Conservation (phyloP, 805 yeast genomes). For the Trichomonascus vanleenenianus region DNA sequence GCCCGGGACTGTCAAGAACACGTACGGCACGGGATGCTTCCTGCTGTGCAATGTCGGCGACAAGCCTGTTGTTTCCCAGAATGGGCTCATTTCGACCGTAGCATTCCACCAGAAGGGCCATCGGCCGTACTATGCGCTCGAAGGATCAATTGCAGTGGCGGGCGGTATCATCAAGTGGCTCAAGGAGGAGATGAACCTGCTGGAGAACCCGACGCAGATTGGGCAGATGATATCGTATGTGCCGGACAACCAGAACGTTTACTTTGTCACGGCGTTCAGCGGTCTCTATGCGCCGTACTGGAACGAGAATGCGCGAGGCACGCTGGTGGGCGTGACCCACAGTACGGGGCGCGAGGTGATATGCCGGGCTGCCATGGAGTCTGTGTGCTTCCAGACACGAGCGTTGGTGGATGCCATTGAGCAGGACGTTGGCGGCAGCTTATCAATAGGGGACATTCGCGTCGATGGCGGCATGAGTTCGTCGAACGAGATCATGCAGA, state of each 20-base stretch:
- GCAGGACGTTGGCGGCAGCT: constrained; percentile 53
- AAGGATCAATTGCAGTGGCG: constrained; percentile 94
- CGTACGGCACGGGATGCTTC: constrained; percentile 96
- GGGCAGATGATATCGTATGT: constrained; percentile 87
- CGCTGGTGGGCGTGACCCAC: constrained; percentile 88
- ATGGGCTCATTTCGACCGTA: constrained; percentile 83
- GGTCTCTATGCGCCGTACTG: constrained; percentile 95
- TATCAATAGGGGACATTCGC: constrained; percentile 31
- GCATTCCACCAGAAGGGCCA: constrained; percentile 80
- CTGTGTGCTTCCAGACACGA: constrained; percentile 88
- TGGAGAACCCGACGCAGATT: constrained; percentile 74
- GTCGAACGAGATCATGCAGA: constrained; percentile 86
- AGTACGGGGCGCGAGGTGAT: constrained; percentile 87
- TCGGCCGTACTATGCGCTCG: constrained; percentile 79
- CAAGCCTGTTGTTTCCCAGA: constrained; percentile 57
- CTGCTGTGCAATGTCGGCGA: constrained; percentile 80
- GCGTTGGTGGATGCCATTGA: constrained; percentile 89
- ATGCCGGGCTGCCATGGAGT: constrained; percentile 91
- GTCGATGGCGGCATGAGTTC: constrained; percentile 97
- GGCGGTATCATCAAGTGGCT: constrained; percentile 94
- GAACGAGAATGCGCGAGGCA: constrained; percentile 88
- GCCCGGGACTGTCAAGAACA: constrained; percentile 85
- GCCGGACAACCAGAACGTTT: constrained; percentile 79
- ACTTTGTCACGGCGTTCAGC: constrained; percentile 89
- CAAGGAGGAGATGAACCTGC: constrained; percentile 78